Conservation (phyloP, 352 stramenopile species). For the Albugo laibachii region DNA sequence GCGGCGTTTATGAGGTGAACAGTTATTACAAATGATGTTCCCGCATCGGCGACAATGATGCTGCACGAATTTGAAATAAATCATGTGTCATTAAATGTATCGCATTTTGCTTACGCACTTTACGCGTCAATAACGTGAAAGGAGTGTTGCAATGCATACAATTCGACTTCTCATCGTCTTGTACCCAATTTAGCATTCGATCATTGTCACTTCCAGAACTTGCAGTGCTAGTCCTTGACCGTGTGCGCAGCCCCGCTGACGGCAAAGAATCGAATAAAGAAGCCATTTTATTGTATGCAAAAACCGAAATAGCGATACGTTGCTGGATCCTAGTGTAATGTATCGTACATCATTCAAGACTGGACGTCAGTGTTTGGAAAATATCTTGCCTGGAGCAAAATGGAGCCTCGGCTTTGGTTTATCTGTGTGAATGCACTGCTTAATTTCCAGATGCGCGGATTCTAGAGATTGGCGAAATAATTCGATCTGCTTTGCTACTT, state of each 20-base stretch:
- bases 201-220: conserved; percentile 15
- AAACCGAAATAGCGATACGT: too few species aligned
- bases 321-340: too few species aligned
- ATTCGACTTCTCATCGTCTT: conserved; percentile 67
- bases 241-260: conserved; percentile 27
- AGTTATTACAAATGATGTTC: conserved; percentile 76
- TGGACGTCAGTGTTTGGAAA: conserved; percentile 4
- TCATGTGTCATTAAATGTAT: neutral
- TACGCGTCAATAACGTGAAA: conserved; percentile 65
- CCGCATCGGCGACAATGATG: conserved; percentile 68
- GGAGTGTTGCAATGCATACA: conserved; percentile 77
- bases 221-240: conserved; percentile 3
- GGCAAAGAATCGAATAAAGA: conserved; percentile 53
- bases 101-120: conserved; percentile 16
- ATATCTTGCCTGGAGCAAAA: conserved; percentile 53
- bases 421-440: conserved; percentile 5
- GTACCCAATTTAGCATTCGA: conserved; percentile 55
- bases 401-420: conserved; percentile 40
- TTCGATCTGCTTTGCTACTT: conserved; percentile 52
- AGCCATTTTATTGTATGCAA: conserved; percentile 17
- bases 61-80: conserved; percentile 11
- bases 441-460: conserved; percentile 39
- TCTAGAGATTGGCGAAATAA: conserved; percentile 58
- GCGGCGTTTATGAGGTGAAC: conserved; percentile 64
- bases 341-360: too few species aligned